Evolutionary conservation across 1,139 yeast species (phyloP), one percentile per base, ranked within the genome.

Genomic region (Hyphopichia burtonii): DNA sequence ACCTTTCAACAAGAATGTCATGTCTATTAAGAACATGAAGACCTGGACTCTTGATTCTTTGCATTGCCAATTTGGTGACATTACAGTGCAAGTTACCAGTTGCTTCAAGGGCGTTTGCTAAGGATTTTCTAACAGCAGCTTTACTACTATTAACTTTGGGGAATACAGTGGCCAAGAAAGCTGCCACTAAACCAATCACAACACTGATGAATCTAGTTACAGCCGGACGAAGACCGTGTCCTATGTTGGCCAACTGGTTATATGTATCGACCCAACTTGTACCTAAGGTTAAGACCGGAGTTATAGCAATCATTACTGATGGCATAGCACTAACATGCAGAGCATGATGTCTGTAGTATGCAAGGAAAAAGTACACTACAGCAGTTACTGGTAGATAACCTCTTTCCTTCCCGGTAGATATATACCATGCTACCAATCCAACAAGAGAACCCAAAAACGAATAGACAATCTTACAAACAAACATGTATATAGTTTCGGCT

Each of bases 381-480:
- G 61, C 68, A 7, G 61, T 54, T 1, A 67, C 74, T 1, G 55
- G 63, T 3, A 59, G 54, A 44, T 50, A 66, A 0, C 72, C 73
- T 46, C 66, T 66, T 31, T 64, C 66, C 37, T 48, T 51, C 1
- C 71, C 71, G 17, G 65, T 40, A 2, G 69, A 61, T n/a, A 68
- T 61, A 43, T 67, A 67, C 74, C 74, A 68, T 2, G 61, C 59
- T 3, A 65, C 62, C 59, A 65, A 52, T 4, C 72, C 74, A 3
- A 58, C 39, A 7, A 68, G 37, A 31, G 64, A 56, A 4, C 74
- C 74, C 39, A 60, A 51, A 39, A 67, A 61, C 1, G 71, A 50
- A 38, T 62, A 65, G 1, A 52, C 47, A 23, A 67, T 41, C 43
- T 65, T 67, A 36, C 61, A 54, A 8, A 54, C 36, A 39, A 58